Evolutionary conservation across 495 filamentous ascomycete genomes (phyloP).

Genomic region (Paragyromitra xinjiangensis): DNA sequence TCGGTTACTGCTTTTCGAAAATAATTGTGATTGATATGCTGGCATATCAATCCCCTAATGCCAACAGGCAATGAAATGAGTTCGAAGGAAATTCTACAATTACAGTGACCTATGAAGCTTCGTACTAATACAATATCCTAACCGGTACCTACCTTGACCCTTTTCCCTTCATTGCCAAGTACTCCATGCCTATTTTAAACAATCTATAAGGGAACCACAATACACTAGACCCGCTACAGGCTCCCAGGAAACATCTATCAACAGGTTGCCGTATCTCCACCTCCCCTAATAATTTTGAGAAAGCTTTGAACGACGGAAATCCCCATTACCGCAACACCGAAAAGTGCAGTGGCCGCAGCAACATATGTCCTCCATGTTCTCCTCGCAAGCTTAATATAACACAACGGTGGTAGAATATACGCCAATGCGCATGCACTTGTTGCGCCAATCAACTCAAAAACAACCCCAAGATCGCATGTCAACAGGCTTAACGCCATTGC

Average conservation of each 20-base stretch:
- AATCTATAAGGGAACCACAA: slow-evolving; percentile 9
- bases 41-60: background rate
- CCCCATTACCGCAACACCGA: slow-evolving; percentile 83
- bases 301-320: slow-evolving; percentile 81
- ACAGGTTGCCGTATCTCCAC: slow-evolving; percentile 53
- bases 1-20: background rate
- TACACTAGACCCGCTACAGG: background rate
- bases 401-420: slow-evolving; percentile 93
- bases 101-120: slow-evolving; percentile 6
- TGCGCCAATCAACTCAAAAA: slow-evolving; percentile 95
- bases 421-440: slow-evolving; percentile 92
- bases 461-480: slow-evolving; percentile 90
- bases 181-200: slow-evolving; percentile 8
- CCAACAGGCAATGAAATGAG: background rate
- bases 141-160: background rate
- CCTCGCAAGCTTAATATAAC: slow-evolving; percentile 90
- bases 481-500: slow-evolving; percentile 80
- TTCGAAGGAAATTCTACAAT: slow-evolving; percentile 28
- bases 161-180: background rate
- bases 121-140: background rate
- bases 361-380: slow-evolving; percentile 78
- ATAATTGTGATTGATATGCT: slow-evolving; percentile 1
- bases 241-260: slow-evolving; percentile 5
- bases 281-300: slow-evolving; percentile 68
- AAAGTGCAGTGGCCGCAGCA: slow-evolving; percentile 73